Conservation (phyloP, 345 rosid species). For the Pistacia integerrima region DNA sequence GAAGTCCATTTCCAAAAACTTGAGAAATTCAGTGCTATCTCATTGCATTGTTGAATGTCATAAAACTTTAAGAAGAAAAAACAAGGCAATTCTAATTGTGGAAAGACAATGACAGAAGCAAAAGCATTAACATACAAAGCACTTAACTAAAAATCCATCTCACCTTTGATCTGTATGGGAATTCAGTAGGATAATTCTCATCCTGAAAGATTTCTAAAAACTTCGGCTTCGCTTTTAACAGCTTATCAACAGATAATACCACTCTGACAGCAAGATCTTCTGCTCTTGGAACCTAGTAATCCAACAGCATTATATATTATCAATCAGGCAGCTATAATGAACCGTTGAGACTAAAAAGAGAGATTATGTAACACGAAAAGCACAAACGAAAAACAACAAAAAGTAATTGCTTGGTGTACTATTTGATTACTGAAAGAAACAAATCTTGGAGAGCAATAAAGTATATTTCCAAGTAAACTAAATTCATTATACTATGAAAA, state of each 20-base stretch:
- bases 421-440: not conserved
- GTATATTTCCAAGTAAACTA: not conserved
- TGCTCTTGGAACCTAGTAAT: constrained; percentile 81
- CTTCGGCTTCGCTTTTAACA: constrained; percentile 91
- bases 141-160: constrained; percentile 16
- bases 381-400: not conserved
- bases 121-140: constrained; percentile 1
- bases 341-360: not conserved
- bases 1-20: not conserved
- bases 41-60: not conserved
- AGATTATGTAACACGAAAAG: not conserved
- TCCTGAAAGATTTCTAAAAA: constrained; percentile 92
- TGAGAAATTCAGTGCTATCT: not conserved
- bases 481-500: not conserved
- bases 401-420: not conserved
- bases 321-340: not conserved
- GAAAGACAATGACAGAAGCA: not conserved
- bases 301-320: not conserved
- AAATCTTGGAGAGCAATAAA: not conserved
- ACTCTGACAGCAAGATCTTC: constrained; percentile 94
- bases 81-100: too few species aligned
- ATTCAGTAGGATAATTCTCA: constrained; percentile 86
- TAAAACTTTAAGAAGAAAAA: not conserved
- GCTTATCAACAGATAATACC: constrained; percentile 98
- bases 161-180: constrained; percentile 96